Evolutionary conservation across 2,329 filamentous ascomycete species (phyloP).

Genomic region (Pseudogymnoascus sp.): DNA sequence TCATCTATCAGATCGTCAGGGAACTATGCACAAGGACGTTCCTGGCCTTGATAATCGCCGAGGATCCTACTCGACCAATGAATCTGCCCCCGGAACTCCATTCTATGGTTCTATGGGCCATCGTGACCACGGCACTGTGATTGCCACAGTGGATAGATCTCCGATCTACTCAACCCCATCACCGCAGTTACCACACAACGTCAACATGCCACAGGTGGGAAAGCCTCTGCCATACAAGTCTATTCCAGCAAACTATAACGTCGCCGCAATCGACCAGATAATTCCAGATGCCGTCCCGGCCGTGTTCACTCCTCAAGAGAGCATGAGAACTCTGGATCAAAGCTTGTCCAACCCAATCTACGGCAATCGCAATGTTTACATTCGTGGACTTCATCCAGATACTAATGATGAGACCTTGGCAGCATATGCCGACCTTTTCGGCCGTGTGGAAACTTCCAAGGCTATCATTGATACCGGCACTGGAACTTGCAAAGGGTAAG

Average conservation of each 20-base stretch:
- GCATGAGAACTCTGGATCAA: constrained; percentile 83
- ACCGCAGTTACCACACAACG: constrained; percentile 41
- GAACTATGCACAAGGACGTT: constrained; percentile 35
- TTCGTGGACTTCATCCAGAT: constrained; percentile 88
- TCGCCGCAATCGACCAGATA: constrained; percentile 31
- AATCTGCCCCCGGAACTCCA: constrained; percentile 57
- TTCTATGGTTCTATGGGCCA: constrained; percentile 51
- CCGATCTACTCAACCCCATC: constrained; percentile 56
- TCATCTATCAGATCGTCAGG: constrained; percentile 25
- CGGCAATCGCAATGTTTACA: constrained; percentile 96
- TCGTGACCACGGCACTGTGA: constrained; percentile 50
- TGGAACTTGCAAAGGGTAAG: constrained; percentile 90
- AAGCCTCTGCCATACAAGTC: constrained; percentile 27
- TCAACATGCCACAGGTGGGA: constrained; percentile 25
- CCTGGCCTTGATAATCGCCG: constrained; percentile 57
- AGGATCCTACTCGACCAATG: constrained; percentile 59
- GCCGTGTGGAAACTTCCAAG: constrained; percentile 91
- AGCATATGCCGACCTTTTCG: constrained; percentile 77
- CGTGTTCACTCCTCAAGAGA: constrained; percentile 74
- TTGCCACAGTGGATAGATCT: constrained; percentile 52
- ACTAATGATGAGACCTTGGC: constrained; percentile 87
- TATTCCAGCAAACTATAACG: constrained; percentile 25
- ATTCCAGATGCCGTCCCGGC: constrained; percentile 87
- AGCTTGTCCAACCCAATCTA: constrained; percentile 85
- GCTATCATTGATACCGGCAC: constrained; percentile 95